Evolutionary conservation across 2,329 filamentous ascomycete species (phyloP).

Genomic region (Macrophomina pseudophaseolina): DNA sequence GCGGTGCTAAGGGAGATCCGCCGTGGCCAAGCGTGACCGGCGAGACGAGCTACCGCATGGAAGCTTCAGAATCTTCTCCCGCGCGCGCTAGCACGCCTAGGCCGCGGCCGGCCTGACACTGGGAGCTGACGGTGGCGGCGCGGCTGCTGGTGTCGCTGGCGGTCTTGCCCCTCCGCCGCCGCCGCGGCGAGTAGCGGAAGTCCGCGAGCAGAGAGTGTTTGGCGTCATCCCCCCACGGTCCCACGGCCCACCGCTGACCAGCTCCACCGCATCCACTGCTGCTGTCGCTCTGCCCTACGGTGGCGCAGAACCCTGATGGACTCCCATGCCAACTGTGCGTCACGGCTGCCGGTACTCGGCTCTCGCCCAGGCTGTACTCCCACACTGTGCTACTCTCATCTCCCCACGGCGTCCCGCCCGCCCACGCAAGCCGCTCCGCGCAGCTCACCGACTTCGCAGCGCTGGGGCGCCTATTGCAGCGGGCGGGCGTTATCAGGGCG

Average conservation of each 20-base stretch:
- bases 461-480: not conserved
- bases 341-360: not conserved
- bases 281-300: constrained; percentile 13
- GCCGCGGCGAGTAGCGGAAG: constrained; percentile 6
- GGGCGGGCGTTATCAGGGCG: constrained; percentile 18
- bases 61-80: constrained; percentile 25
- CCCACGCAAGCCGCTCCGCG: not conserved
- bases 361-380: too few species aligned
- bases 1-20: constrained; percentile 19
- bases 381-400: too few species aligned
- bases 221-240: constrained; percentile 22
- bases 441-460: constrained; percentile 19
- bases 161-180: not conserved
- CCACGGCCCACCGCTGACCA: not conserved
- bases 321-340: too few species aligned
- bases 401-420: not conserved
- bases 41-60: constrained; percentile 14
- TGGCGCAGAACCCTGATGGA: not conserved
- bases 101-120: constrained; percentile 3
- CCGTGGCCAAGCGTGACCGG: constrained; percentile 19
- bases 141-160: constrained; percentile 9
- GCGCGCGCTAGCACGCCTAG: constrained; percentile 11
- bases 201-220: not conserved
- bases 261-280: not conserved
- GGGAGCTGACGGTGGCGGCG: constrained; percentile 17